A percentile compares a stretch with the other conserved stretches of the same genome.
phyloP scores from a whole-genome alignment of 2,329 filamentous ascomycete genomes.

The Taxawa tesnikishii region DNA sequence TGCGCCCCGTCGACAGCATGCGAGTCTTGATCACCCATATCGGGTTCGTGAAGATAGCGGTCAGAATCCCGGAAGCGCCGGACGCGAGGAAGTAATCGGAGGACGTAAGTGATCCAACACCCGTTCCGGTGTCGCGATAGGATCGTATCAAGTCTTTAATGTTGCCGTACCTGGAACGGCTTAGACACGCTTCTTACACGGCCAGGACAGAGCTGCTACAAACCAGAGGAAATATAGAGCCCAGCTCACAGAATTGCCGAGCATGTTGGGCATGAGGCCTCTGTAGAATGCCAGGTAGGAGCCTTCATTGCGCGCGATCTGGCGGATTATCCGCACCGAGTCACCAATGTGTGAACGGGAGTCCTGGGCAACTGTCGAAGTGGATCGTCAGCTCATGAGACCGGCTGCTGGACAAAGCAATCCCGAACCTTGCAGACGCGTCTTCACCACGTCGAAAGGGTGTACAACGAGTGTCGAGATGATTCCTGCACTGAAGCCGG shows the following conservation, averaged over 20 bases:
- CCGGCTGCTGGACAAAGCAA: background rate
- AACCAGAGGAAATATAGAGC: slow-evolving; percentile 74
- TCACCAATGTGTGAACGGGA: slow-evolving; percentile 36
- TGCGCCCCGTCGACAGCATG: slow-evolving; percentile 77
- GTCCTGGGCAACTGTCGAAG: slow-evolving; percentile 36
- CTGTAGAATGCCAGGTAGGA: slow-evolving; percentile 66
- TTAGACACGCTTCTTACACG: too few relatives aligned
- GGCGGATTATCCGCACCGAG: slow-evolving; percentile 39
- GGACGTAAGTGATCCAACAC: slow-evolving; percentile 37
- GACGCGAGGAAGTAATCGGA: slow-evolving; percentile 74
- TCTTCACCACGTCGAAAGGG: slow-evolving; percentile 93
- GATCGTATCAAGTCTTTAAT: slow-evolving; percentile 42
- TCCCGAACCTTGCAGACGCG: slow-evolving; percentile 58
- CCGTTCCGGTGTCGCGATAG: slow-evolving; percentile 23
- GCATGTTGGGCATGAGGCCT: slow-evolving; percentile 76
- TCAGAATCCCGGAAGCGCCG: slow-evolving; percentile 55
- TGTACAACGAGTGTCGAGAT: slow-evolving; percentile 79
- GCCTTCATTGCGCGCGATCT: slow-evolving; percentile 42
- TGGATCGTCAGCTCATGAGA: slow-evolving; percentile 1
- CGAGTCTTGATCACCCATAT: slow-evolving; percentile 98
- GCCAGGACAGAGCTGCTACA: background rate
- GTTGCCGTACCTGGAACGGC: slow-evolving; percentile 41
- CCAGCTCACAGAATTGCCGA: slow-evolving; percentile 87
- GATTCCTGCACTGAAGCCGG: slow-evolving; percentile 80
- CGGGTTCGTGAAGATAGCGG: slow-evolving; percentile 78